Evolutionary conservation across 129 eudicot species (phyloP).

Genomic region (Flaveria trinervia): DNA sequence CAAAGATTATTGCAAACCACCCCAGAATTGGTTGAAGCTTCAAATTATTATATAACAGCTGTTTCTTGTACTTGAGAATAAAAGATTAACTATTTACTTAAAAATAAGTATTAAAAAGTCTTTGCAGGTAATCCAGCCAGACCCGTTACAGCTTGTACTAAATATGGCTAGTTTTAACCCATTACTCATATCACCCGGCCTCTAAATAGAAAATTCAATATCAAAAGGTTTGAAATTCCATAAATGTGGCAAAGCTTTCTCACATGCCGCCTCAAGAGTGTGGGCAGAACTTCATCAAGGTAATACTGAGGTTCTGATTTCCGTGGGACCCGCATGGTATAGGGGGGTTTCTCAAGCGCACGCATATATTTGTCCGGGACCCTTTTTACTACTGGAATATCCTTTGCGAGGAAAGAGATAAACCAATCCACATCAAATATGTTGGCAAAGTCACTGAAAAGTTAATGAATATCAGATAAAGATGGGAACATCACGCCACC

Average conservation of each 20-base stretch:
- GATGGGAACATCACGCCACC: conserved; percentile 22
- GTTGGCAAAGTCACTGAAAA: conserved; percentile 81
- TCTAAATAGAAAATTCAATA: background rate
- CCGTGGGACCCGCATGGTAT: conserved; percentile 94
- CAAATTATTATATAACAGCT: background rate
- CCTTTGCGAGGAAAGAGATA: conserved; percentile 84
- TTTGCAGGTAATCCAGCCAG: background rate
- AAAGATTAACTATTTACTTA: background rate
- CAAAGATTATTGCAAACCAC: background rate
- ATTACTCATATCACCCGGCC: conserved; percentile 4
- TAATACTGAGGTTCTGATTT: conserved; percentile 92
- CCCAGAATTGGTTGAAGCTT: conserved; percentile 6
- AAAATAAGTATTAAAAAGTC: background rate
- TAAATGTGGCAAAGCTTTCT: conserved; percentile 33
- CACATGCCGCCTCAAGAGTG: conserved; percentile 86
- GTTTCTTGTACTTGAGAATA: background rate
- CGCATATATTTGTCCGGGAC: conserved; percentile 90
- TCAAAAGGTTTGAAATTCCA: conserved; percentile 10
- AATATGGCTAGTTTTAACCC: background rate
- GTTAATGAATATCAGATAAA: conserved; percentile 4
- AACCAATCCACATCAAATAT: conserved; percentile 94
- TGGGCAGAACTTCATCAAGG: conserved; percentile 80
- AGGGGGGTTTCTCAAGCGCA: conserved; percentile 89
- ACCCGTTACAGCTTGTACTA: background rate
- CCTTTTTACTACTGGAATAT: conserved; percentile 70